These are phyloP conservation scores for Vitis labrusca DNA, from an alignment of 164 flowering plant species.

Conservation along the genomic window DNA sequence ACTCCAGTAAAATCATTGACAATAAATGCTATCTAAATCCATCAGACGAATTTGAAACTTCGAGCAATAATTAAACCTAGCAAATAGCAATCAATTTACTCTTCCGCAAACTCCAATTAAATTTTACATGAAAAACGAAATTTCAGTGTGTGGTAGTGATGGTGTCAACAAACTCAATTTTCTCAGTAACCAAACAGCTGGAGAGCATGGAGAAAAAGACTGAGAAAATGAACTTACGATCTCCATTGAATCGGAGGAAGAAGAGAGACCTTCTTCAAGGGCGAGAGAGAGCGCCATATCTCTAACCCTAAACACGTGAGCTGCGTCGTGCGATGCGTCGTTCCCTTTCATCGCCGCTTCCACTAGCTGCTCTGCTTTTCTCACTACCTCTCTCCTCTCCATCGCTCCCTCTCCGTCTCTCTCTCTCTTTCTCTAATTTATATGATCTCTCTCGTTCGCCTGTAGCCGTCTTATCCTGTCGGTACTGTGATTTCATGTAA, in stretches of 20 bases:
- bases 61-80: too few relatives aligned
- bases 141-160: too few relatives aligned
- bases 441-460: neutral
- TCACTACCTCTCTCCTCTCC: conserved; percentile 38
- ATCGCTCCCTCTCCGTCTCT: conserved; percentile 12
- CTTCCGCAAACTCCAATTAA: too few relatives aligned
- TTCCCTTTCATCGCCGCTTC: conserved; percentile 59
- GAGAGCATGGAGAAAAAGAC: neutral
- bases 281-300: conserved; percentile 87
- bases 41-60: too few relatives aligned
- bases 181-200: neutral
- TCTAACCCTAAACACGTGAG: conserved; percentile 81
- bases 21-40: too few relatives aligned
- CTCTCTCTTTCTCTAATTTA: neutral
- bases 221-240: conserved; percentile 31
- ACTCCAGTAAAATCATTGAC: too few relatives aligned
- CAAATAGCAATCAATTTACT: too few relatives aligned
- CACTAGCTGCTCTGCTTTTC: conserved; percentile 75
- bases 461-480: neutral
- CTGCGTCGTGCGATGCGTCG: conserved; percentile 87
- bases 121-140: too few relatives aligned
- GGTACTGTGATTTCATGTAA: too few relatives aligned
- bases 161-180: conserved; percentile 1
- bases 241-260: conserved; percentile 55
- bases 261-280: conserved; percentile 67